Base-by-base conservation (phyloP, 2,329 filamentous ascomycete genomes). In the Ascochyta clinopodiicola region DNA sequence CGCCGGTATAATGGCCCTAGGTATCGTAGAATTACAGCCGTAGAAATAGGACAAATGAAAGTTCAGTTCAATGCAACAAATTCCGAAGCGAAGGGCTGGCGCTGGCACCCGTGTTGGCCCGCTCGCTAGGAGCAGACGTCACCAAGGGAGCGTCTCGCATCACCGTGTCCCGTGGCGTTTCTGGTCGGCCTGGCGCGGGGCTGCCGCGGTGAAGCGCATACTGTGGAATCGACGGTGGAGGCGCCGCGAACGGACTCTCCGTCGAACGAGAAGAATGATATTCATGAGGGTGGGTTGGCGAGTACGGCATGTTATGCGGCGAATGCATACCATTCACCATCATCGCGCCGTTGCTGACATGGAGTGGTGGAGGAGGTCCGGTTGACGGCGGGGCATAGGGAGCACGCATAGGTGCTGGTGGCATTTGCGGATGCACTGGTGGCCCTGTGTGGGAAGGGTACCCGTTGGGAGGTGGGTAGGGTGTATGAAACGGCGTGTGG, bases 81-180 rank as follows among this genome's bases (percentile, higher is more conserved):
- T 82, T 81, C 50, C 76, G 74, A 64, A 82, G 67, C 54, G 75
- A 80, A 13, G 80, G 80, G 57, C 78, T 81, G 12, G 79, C 79
- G 57, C 79, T 81, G 13, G 80, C 75, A 43, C 73, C 75, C 10
- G 69, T 74, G 35, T 58, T 73, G 27, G 61, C 61, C 24, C 71
- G 71, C 52, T 71, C 68, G 39, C 58, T 63, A 7, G 67, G 61
- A 27, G 68, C 68, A 43, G 65, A 67, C 35, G 67, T 68, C 1
- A 63, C 59, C 19, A 60, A 44, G 12, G 67, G 68, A 25, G 61
- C 63, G 44, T 75, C 70, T 51, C 72, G 67, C 70, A 75, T 73
- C 9, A 71, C 46, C 4, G 66, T 61, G 43, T 75, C 73, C 48
- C 74, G 68, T 21, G 74, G 66, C 48, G 72, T 70, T 36, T 74